Conservation (phyloP, 2,329 filamentous ascomycete genomes). For the Trichophaea hybrida region DNA sequence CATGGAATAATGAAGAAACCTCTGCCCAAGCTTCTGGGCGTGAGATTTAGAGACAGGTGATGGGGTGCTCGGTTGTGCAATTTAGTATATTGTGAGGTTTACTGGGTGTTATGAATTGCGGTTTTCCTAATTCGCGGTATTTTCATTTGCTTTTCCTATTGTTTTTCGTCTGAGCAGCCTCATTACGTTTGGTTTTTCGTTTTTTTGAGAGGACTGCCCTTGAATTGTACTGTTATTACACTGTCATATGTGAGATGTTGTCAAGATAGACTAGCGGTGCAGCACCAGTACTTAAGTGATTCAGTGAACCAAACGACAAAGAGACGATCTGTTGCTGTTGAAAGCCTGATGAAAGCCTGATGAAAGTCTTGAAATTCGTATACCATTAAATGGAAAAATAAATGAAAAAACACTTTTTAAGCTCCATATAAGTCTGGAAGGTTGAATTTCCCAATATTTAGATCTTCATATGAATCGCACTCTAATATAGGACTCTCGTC, state of each 20-base stretch:
- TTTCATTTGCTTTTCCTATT: not conserved
- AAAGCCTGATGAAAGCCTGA: not conserved
- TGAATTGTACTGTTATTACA: not conserved
- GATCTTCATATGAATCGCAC: too few relatives aligned
- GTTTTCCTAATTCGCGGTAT: not conserved
- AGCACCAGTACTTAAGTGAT: too few relatives aligned
- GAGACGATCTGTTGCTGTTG: not conserved
- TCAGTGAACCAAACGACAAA: too few relatives aligned
- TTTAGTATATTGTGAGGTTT: not conserved
- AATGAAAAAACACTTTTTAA: slow-evolving; percentile 1
- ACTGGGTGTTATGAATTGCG: not conserved
- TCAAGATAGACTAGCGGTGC: too few relatives aligned
- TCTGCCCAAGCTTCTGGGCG: slow-evolving; percentile 31
- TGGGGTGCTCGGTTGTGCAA: not conserved
- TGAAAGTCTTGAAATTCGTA: not conserved
- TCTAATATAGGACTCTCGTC: slow-evolving; percentile 23
- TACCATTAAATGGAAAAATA: not conserved
- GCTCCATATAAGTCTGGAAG: not conserved
- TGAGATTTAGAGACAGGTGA: not conserved
- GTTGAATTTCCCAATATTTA: not conserved
- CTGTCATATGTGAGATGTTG: not conserved
- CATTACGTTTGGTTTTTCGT: not conserved
- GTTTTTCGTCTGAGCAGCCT: not conserved
- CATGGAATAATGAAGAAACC: slow-evolving; percentile 69
- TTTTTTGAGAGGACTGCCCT: not conserved